phyloP scores from a whole-genome alignment of 768 basidiomycete species.

The Tricholoma furcatifolium region DNA sequence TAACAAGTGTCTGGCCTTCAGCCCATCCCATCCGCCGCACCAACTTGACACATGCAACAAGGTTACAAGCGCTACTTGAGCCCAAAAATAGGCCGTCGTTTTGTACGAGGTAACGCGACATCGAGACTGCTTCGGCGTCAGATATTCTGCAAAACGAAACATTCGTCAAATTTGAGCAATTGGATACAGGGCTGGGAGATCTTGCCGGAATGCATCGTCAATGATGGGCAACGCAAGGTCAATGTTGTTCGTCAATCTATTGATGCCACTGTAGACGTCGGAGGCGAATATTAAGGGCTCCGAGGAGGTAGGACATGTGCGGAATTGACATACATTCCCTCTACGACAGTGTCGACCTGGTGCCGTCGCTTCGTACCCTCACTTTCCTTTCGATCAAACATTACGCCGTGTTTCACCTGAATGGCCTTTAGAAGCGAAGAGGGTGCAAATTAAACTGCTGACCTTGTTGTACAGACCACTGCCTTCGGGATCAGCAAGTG shows the following conservation, averaged over 20 bases:
- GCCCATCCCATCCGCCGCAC: conserved; percentile 68
- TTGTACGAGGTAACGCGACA: conserved; percentile 91
- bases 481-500: conserved; percentile 89
- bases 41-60: conserved; percentile 87
- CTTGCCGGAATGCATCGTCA: conserved; percentile 84
- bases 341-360: conserved; percentile 96
- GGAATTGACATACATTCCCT: conserved; percentile 63
- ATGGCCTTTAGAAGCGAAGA: neutral
- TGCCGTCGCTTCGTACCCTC: conserved; percentile 93
- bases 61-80: conserved; percentile 94
- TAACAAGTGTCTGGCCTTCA: conserved; percentile 74
- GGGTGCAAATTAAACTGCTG: neutral
- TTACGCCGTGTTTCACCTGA: conserved; percentile 86
- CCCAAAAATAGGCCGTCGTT: conserved; percentile 94
- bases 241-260: conserved; percentile 89
- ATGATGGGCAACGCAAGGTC: conserved; percentile 81
- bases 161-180: neutral
- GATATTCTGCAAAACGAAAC: conserved; percentile 59
- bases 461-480: conserved; percentile 96
- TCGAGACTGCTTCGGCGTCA: conserved; percentile 91
- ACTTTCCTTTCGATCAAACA: conserved; percentile 91
- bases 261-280: conserved; percentile 69
- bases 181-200: neutral
- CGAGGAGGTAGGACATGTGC: neutral
- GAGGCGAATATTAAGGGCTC: neutral